Base-by-base conservation (phyloP, 495 filamentous ascomycete genomes). In the Penicillium tannophilum region DNA sequence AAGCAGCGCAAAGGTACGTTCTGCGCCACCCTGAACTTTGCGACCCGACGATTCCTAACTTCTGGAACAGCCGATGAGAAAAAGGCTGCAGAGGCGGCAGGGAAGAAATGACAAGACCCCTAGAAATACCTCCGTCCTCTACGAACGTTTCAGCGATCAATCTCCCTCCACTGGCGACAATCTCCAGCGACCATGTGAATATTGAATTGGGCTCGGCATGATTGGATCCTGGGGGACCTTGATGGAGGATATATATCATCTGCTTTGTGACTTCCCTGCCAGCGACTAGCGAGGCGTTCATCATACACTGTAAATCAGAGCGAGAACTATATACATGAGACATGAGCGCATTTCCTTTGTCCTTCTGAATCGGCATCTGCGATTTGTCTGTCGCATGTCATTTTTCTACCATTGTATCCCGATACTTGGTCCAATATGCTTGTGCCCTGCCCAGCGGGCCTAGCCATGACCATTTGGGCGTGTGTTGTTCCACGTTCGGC, bases 1-100 rank as follows among this genome's bases (percentile, higher is more conserved):
- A 97, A 97, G 82, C 93, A 97, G 76, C 82, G 79, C 59, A 88
- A 87, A 60, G 92, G 92, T 96, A 81, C 39, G 72, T 64, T 11
- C 30, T 36, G 35, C 43, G 39, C 41, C 33, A 23, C 35, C n/a
- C 14, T 44, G 12, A 8, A 6, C 3, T 39, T 23, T 11, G 16
- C 11, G 12, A n/a, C 9, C 28, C 12, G n/a, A 9, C 30, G n/a
- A 33, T 45, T 19, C 33, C 56, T 65, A 23, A 63, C 45, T 43
- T 36, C 14, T 3, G 33, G 12, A 41, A 47, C 52, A 75, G 72
- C 72, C 58, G 67, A 75, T 28, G 71, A 72, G 51, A 71, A 71
- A 55, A 66, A 61, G 55, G 64, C 66, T 16, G 63, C 59, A 23
- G 65, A 66, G 52, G 63, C 64, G 20, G 68, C 59, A 44, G 65